These are phyloP conservation scores for Candida chauliodis DNA, from an alignment of 805 yeast genomes.

Conservation along the genomic window DNA sequence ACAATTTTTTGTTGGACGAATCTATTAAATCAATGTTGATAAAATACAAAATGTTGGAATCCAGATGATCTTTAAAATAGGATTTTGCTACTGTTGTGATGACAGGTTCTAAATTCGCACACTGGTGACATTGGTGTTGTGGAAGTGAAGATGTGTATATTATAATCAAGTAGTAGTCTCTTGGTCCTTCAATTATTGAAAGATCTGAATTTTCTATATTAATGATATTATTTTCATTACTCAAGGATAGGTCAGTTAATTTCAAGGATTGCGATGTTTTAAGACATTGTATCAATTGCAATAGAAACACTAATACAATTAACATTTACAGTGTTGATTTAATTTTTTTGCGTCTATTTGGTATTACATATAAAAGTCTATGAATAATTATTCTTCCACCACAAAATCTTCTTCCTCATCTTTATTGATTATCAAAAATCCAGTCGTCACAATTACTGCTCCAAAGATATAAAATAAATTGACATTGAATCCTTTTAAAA, in stretches of 20 bases:
- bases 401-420: slow-evolving; percentile 66
- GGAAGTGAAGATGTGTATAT: slow-evolving; percentile 49
- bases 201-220: slow-evolving; percentile 41
- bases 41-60: slow-evolving; percentile 41
- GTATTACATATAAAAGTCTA: neutral
- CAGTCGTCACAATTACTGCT: slow-evolving; percentile 72
- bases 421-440: slow-evolving; percentile 79
- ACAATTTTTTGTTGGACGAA: slow-evolving; percentile 36
- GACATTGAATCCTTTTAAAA: slow-evolving; percentile 62
- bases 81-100: slow-evolving; percentile 40
- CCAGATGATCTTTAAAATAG: slow-evolving; percentile 43
- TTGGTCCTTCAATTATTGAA: slow-evolving; percentile 40
- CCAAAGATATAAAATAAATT: slow-evolving; percentile 69
- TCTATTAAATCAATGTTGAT: slow-evolving; percentile 47
- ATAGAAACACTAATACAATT: neutral
- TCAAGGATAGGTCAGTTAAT: slow-evolving; percentile 10
- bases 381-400: slow-evolving; percentile 6
- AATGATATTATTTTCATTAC: slow-evolving; percentile 34
- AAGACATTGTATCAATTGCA: slow-evolving; percentile 3
- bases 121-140: slow-evolving; percentile 44
- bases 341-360: slow-evolving; percentile 1
- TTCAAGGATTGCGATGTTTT: neutral
- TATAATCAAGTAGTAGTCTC: slow-evolving; percentile 50
- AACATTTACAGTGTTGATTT: neutral
- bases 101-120: slow-evolving; percentile 42